Base-by-base conservation (phyloP, 2,329 filamentous ascomycete species). In the Sporothrix inflata region DNA sequence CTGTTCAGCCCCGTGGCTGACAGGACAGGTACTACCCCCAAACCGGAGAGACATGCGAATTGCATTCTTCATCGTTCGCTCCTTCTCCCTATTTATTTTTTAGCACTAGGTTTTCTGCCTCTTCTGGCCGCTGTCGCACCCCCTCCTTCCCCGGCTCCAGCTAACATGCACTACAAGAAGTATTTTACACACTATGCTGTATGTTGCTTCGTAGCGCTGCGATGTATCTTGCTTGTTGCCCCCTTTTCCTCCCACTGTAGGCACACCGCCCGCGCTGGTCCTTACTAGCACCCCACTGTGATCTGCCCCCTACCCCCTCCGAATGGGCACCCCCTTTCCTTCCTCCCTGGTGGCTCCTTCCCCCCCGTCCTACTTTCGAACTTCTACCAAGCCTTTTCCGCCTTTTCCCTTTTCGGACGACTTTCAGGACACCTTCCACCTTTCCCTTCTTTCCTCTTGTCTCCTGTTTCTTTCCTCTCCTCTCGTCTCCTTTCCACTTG, bases 391-490 rank as follows among this genome's bases (percentile, higher is more conserved):
- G 51, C 61, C 68, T 55, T 53, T 47, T 68, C 34, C 51, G 34
- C 42, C 72, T 71, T 68, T 69, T 16, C 72, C 72, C 21, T 57
- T 73, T 73, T 71, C 12, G 72, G 68, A 67, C 60, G 30, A 38
- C 72, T 71, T 72, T 73, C 69, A 73, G 72, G 72, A 73, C 71
- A 73, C 72, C 71, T 73, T 73, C 51, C 51, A 65, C 30, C 70
- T 70, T 53, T 57, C 60, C 27, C 30, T 38, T 71, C 6, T 30
- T 34, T 49, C 21, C 42, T 66, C 51, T 9, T 30, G 68, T 55
- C 63, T 69, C 55, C 34, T 57, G 45, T 40, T 71, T 49, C 45
- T 27, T 40, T 63, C 34, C 49, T 42, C 21, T 65, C 45, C 67
- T 53, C 47, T 61, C 30, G 49, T 66, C 45, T 65, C 34, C 69